Conservation (phyloP, 768 basidiomycete species). For the Tremella mesenterica region DNA sequence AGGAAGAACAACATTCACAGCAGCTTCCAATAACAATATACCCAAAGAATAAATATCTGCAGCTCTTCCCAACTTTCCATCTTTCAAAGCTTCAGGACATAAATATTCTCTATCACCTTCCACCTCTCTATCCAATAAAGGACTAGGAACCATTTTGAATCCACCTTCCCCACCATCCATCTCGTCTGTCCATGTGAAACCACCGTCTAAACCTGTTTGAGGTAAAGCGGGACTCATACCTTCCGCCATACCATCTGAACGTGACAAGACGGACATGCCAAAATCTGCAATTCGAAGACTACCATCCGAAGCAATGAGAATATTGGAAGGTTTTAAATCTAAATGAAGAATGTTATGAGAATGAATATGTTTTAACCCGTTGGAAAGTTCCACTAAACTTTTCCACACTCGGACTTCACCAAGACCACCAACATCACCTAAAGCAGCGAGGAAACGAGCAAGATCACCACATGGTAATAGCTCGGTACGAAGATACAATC, state of each 20-base stretch:
- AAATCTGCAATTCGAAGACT: constrained; percentile 96
- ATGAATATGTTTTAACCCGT: constrained; percentile 87
- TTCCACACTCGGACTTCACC: constrained; percentile 96
- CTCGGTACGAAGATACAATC: constrained; percentile 85
- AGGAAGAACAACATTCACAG: constrained; percentile 91
- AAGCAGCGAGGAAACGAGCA: constrained; percentile 80
- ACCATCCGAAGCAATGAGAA: constrained; percentile 79
- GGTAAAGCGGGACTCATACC: constrained; percentile 32
- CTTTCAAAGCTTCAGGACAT: constrained; percentile 82
- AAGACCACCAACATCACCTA: constrained; percentile 72
- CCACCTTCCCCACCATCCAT: constrained; percentile 4
- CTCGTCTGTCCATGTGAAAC: constrained; percentile 20
- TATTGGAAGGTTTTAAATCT: constrained; percentile 94
- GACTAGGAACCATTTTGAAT: constrained; percentile 23
- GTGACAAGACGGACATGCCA: constrained; percentile 95
- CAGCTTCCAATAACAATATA: constrained; percentile 88
- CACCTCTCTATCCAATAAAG: constrained; percentile 47
- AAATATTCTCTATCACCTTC: constrained; percentile 97
- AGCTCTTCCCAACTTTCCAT: constrained; percentile 73
- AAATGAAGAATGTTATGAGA: constrained; percentile 80
- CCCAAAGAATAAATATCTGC: constrained; percentile 88
- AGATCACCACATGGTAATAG: constrained; percentile 83
- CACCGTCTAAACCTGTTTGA: constrained; percentile 17
- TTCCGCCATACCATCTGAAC: constrained; percentile 48
- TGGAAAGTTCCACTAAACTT: constrained; percentile 68